These are phyloP conservation scores for Penicillium macrosclerotiorum DNA, from an alignment of 495 filamentous ascomycete genomes.

Conservation along the genomic window DNA sequence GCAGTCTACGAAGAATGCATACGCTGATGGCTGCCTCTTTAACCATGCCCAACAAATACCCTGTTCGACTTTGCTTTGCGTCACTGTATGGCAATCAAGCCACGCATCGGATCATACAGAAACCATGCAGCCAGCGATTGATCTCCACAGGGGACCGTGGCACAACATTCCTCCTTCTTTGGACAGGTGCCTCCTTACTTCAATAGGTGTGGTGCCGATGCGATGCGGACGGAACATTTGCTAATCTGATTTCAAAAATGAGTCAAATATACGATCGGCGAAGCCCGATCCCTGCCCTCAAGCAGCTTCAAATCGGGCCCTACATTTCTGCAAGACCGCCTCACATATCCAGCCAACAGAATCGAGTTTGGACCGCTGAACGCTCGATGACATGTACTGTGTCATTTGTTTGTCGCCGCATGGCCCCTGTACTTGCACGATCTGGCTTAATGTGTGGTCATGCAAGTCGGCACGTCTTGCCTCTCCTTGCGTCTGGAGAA, in stretches of 20 bases:
- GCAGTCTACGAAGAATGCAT: slow-evolving; percentile 1
- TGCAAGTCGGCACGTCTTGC: too few relatives aligned
- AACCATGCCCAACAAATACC: neutral
- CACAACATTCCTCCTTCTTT: neutral
- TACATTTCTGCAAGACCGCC: neutral
- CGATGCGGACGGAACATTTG: too few relatives aligned
- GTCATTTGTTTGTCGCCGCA: too few relatives aligned
- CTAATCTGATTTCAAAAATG: slow-evolving; percentile 1
- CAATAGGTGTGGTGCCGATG: neutral
- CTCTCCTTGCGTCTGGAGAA: slow-evolving; percentile 6
- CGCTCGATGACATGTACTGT: too few relatives aligned
- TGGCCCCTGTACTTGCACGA: too few relatives aligned
- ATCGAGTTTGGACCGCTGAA: too few relatives aligned
- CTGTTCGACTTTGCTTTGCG: slow-evolving; percentile 6
- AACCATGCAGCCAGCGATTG: slow-evolving; percentile 7
- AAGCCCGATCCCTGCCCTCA: neutral
- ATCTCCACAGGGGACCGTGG: slow-evolving; percentile 3
- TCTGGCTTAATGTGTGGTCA: too few relatives aligned
- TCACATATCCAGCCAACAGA: too few relatives aligned
- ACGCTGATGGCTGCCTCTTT: neutral
- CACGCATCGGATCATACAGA: slow-evolving; percentile 4
- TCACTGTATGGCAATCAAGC: neutral
- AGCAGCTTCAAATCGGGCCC: neutral
- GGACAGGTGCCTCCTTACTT: slow-evolving; percentile 6
- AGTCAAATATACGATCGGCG: neutral